Evolutionary conservation across 2,329 filamentous ascomycete genomes (phyloP), one percentile per base, ranked within the genome.

Genomic region (Verticillium isaacii): DNA sequence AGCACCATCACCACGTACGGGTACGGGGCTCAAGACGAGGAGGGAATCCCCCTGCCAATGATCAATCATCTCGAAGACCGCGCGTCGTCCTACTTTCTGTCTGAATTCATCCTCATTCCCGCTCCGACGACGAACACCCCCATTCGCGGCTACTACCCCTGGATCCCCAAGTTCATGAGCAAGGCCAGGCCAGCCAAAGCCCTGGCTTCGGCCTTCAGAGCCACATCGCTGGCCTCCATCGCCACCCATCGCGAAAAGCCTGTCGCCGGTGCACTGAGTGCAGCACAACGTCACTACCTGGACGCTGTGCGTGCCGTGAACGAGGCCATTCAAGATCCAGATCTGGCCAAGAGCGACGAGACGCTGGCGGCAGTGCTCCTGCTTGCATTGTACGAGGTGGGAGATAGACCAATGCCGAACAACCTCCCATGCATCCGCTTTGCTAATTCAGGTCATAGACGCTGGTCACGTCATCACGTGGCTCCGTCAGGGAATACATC

Each of bases 401-500:
- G 39, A 8, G 12, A 19, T 12, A 19, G 1, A 41, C 11, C 19
- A 19, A n/a, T 5, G n/a, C 45, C 11, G n/a, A 15, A 34, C 12
- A 32, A 5, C 17, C 11, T 14, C 5, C 6, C 34, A 3, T 0
- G 25, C n/a, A 4, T 5, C 3, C 19, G 1, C 1, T 5, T 4
- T 12, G n/a, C 52, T 64, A 52, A 65, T 14, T 4, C 5, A 3
- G 14, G 2, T 14, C 1, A 2, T 23, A 67, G 66, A 63, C 65
- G 3, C 29, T 68, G 56, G 63, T 63, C 9, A 62, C 64, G 6
- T 64, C 65, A 32, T 62, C 62, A 15, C 45, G 19, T 14, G 54
- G 63, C 25, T 63, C 65, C 17, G 65, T 68, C 14, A 57, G 58
- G 1, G 66, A 66, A 37, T 68, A 68, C 23, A 62, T 63, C 9